A percentile compares a stretch with the other conserved stretches of the same genome.
These are phyloP conservation scores for Globisporangium nodosum DNA, from an alignment of 352 stramenopile genomes.

Conservation along the genomic window DNA sequence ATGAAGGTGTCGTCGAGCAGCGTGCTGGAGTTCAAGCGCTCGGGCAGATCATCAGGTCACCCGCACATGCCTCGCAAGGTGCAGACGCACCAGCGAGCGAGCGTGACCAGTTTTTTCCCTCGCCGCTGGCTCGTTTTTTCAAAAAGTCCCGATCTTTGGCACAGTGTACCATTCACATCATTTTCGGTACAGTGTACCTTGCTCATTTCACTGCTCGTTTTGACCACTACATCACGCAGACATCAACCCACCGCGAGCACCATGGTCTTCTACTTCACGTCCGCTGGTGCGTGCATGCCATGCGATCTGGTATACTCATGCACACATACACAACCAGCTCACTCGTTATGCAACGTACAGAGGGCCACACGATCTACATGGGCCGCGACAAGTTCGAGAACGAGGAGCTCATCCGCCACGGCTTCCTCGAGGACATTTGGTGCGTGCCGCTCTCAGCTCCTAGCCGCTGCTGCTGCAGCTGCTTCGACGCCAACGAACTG, in stretches of 20 bases:
- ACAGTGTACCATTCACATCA: too few species aligned
- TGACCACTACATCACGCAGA: not conserved
- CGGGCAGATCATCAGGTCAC: too few species aligned
- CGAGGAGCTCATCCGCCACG: constrained; percentile 98
- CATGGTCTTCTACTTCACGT: constrained; percentile 85
- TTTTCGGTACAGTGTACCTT: not conserved
- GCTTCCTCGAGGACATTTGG: constrained; percentile 94
- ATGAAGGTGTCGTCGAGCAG: too few species aligned
- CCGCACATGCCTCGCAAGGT: too few species aligned
- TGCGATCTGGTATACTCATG: not conserved
- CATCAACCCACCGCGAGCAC: not conserved
- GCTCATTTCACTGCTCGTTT: not conserved
- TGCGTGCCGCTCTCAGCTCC: constrained; percentile 11
- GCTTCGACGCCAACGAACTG: not conserved
- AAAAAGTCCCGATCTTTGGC: too few species aligned
- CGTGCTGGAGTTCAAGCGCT: too few species aligned
- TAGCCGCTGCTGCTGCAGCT: not conserved
- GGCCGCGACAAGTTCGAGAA: constrained; percentile 99
- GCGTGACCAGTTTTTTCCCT: too few species aligned
- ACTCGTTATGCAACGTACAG: constrained; percentile 15
- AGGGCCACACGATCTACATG: constrained; percentile 95
- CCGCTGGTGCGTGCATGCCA: constrained; percentile 44
- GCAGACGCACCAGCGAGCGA: too few species aligned
- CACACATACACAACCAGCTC: not conserved
- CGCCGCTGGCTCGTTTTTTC: too few species aligned